Conservation (phyloP, 306 rosid species). For the Phaseolus lunatus region DNA sequence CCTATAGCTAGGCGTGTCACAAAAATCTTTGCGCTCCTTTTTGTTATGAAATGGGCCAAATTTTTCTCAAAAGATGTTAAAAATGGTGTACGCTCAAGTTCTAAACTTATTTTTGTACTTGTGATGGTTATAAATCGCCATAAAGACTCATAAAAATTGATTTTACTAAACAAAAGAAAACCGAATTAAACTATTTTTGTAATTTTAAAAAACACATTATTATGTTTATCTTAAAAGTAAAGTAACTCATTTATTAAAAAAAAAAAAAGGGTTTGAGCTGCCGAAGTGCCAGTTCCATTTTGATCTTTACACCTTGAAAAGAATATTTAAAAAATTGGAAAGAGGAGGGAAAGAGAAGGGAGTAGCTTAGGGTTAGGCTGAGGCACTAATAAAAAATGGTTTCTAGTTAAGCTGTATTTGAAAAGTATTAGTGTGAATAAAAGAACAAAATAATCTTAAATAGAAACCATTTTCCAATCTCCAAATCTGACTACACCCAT, state of each 20-base stretch:
- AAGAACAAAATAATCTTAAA: neutral
- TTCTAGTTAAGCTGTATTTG: conserved; percentile 5
- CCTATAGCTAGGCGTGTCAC: neutral
- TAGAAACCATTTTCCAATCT: conserved; percentile 43
- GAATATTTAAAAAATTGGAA: neutral
- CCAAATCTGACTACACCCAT: conserved; percentile 65
- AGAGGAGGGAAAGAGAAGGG: neutral
- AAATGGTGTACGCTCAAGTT: too few relatives aligned
- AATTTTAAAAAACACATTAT: too few relatives aligned
- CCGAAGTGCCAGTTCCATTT: neutral
- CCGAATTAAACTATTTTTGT: too few relatives aligned
- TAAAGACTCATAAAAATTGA: too few relatives aligned
- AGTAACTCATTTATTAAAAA: too few relatives aligned
- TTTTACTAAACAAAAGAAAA: too few relatives aligned
- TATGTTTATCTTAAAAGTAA: too few relatives aligned
- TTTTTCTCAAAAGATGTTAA: too few relatives aligned
- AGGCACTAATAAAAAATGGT: conserved; percentile 4
- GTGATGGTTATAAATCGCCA: too few relatives aligned
- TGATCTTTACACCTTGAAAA: neutral
- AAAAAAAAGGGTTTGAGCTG: neutral
- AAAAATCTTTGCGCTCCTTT: neutral
- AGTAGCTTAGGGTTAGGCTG: conserved; percentile 7
- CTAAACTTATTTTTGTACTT: too few relatives aligned
- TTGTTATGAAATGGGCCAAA: too few relatives aligned
- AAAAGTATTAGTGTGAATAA: neutral